phyloP scores from a whole-genome alignment of 495 filamentous ascomycete genomes.

The Pseudoneurospora amorphoporcata region DNA sequence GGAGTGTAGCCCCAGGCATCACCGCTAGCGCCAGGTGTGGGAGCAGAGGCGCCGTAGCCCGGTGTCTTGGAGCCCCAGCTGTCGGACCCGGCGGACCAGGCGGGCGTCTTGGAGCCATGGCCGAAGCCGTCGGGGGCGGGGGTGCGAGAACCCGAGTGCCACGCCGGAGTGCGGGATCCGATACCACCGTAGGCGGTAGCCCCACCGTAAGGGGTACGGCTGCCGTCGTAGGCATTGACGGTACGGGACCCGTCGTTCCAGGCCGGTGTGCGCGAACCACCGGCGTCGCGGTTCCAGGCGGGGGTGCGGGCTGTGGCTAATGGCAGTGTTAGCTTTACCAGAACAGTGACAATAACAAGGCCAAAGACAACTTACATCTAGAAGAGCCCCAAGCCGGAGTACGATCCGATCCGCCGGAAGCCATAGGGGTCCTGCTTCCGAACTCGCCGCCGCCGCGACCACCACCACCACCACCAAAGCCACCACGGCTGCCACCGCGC shows the following conservation, averaged over 20 bases:
- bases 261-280: constrained; percentile 59
- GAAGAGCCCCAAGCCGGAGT: constrained; percentile 59
- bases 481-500: constrained; percentile 47
- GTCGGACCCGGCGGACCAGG: constrained; percentile 53
- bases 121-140: constrained; percentile 55
- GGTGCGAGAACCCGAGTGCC: constrained; percentile 43
- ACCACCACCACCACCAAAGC: constrained; percentile 37
- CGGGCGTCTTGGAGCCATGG: constrained; percentile 63
- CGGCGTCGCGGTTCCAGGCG: constrained; percentile 49
- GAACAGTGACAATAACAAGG: not conserved
- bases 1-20: constrained; percentile 43
- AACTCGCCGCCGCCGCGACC: constrained; percentile 34
- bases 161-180: constrained; percentile 40
- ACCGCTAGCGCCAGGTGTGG: constrained; percentile 45
- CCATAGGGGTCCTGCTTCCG: constrained; percentile 59
- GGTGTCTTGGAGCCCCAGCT: constrained; percentile 69
- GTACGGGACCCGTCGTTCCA: constrained; percentile 71
- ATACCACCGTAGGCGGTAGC: constrained; percentile 49
- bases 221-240: constrained; percentile 73
- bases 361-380: constrained; percentile 42
- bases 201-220: constrained; percentile 56
- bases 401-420: constrained; percentile 45
- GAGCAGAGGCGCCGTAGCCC: constrained; percentile 49
- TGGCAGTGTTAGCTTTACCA: constrained; percentile 13
- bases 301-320: constrained; percentile 52